These are phyloP conservation scores for Botrytis paeoniae DNA, from an alignment of 2,329 filamentous ascomycete genomes.

Conservation along the genomic window DNA sequence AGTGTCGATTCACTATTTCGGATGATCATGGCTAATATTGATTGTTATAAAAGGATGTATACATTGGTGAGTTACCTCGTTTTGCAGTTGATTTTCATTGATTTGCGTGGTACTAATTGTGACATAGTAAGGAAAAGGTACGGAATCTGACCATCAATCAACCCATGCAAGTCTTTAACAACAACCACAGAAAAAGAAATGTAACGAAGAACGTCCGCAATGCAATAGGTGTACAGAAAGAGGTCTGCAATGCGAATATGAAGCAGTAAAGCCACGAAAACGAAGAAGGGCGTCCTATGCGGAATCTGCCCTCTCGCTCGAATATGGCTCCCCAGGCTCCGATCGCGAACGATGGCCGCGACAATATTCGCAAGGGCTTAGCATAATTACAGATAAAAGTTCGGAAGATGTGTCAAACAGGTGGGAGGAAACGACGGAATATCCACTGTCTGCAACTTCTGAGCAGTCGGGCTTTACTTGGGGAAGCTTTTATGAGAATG, in stretches of 20 bases:
- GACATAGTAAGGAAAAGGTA: constrained; percentile 39
- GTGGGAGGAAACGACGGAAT: constrained; percentile 30
- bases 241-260: constrained; percentile 36
- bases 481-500: constrained; percentile 25
- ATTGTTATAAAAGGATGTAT: constrained; percentile 33
- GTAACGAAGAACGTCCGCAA: constrained; percentile 35
- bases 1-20: constrained; percentile 28
- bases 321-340: constrained; percentile 25
- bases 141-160: not conserved
- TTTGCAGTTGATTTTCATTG: not conserved
- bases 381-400: constrained; percentile 19
- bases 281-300: constrained; percentile 24
- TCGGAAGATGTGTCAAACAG: constrained; percentile 20
- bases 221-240: constrained; percentile 37
- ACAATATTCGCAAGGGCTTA: constrained; percentile 26
- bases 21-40: constrained; percentile 23
- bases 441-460: constrained; percentile 27
- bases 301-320: constrained; percentile 28
- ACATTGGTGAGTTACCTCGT: constrained; percentile 33
- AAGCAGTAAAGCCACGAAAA: constrained; percentile 35
- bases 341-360: constrained; percentile 30
- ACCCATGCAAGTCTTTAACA: constrained; percentile 21
- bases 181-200: constrained; percentile 37
- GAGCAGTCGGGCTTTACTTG: constrained; percentile 28
- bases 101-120: constrained; percentile 24